Base-by-base conservation (phyloP, 208 protist genomes). In the Trypanosoma avium region DNA sequence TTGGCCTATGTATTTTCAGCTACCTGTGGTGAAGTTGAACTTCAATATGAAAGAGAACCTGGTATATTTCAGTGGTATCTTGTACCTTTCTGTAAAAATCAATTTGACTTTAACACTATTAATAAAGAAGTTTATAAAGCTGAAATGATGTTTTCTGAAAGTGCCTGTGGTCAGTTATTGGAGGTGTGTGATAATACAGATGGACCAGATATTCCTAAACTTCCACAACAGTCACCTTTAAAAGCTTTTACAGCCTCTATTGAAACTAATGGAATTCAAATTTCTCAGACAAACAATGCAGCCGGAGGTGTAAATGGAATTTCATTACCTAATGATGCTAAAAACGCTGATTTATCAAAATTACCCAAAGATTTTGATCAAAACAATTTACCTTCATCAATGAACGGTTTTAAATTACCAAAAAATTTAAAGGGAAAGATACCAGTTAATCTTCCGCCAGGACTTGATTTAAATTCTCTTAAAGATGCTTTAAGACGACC, bases 391-490 rank as follows among this genome's bases (percentile, higher is more conserved):
- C n/a, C n/a, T n/a, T n/a, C n/a, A n/a, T n/a, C n/a, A n/a, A n/a
- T n/a, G n/a, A n/a, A n/a, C n/a, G n/a, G n/a, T n/a, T n/a, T n/a
- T n/a, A n/a, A n/a, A n/a, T n/a, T n/a, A n/a, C n/a, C n/a, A n/a
- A n/a, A n/a, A n/a, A n/a, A n/a, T n/a, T n/a, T 26, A 71, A 5
- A 47, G 7, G 15, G 86, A 71, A 12, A 79, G 77, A 54, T 70
- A 53, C 24, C 88, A 91, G 62, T 59, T 73, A 6, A 63, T 74
- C 4, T 65, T 84, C 24, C 77, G 42, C n/a, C 76, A 82, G 36
- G 36, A 15, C 17, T 12, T 42, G 36, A 42, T 42, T n/a, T 42
- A 3, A 42, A 42, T 42, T n/a, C 46, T 10, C 9, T 29, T 30
- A 24, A 10, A 50, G 15, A 10, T 29, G n/a, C n/a, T 22, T 8